Percentiles rank a stretch among this genome's conserved stretches.
phyloP scores from a whole-genome alignment of 164 flowering plant genomes.

The Vitis cinerea region DNA sequence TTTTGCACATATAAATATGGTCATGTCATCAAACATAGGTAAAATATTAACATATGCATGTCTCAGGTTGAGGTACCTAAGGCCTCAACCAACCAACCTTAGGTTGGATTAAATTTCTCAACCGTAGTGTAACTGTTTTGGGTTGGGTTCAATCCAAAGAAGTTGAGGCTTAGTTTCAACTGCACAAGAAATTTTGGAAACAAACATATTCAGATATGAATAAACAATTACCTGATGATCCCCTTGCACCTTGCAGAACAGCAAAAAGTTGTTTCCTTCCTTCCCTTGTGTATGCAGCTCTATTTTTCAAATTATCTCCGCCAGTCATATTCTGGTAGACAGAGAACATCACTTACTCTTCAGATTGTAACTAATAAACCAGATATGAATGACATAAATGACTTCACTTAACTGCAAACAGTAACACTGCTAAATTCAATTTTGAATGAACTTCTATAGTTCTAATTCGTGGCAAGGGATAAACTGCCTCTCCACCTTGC shows the following conservation, averaged over 20 bases:
- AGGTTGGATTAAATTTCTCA: too few relatives aligned
- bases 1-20: too few relatives aligned
- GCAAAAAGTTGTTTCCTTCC: constrained; percentile 97
- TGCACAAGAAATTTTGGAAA: too few relatives aligned
- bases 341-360: constrained; percentile 9
- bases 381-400: constrained; percentile 2
- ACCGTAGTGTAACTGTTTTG: too few relatives aligned
- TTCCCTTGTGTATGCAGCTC: constrained; percentile 89
- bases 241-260: constrained; percentile 96
- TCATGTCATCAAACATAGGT: too few relatives aligned
- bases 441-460: constrained; percentile 81
- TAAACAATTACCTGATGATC: constrained; percentile 82
- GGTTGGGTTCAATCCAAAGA: too few relatives aligned
- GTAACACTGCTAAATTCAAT: constrained; percentile 73
- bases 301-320: constrained; percentile 61
- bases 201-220: not conserved
- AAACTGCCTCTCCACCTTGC: constrained; percentile 94
- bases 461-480: constrained; percentile 85
- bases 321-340: constrained; percentile 59
- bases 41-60: too few relatives aligned
- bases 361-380: constrained; percentile 8
- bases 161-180: too few relatives aligned
- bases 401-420: constrained; percentile 80
- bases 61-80: too few relatives aligned
- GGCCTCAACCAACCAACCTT: too few relatives aligned